Base-by-base conservation (phyloP, 2,329 filamentous ascomycete genomes). In the Beauveria pseudobassiana region DNA sequence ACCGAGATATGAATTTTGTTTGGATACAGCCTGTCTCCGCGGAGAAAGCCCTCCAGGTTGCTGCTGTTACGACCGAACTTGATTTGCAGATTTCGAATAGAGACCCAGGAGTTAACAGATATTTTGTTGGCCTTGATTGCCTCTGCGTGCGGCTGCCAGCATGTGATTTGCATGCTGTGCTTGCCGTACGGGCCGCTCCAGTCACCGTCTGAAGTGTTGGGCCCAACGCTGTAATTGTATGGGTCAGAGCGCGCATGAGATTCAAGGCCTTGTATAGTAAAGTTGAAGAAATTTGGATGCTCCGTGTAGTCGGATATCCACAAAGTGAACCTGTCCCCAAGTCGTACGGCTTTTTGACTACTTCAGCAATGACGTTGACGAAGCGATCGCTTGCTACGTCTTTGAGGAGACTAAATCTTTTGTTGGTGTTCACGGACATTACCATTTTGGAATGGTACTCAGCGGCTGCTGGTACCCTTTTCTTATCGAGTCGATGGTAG, bases 241-340 rank as follows among this genome's bases (percentile, higher is more conserved):
- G 76, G 72, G 3, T 64, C 71, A 6, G 67, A 59, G 4, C 66
- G 66, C 7, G 71, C 71, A 1, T 71, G 66, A 3, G 72, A 65
- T 22, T 64, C 68, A 26, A 70, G 69, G 63, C 68, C 73, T 12
- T 69, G 67, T 54, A 70, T 73, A 43, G 63, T 65, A 60, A 67
- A 85, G 42, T 85, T 73, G 65, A 81, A 87, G 62, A 97, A 86
- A 1, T 69, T 63, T 0, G 78, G 69, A 68, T 97, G 91, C 56
- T 83, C 76, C 0, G 91, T 96, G 72, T 93, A 96, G 73, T 97
- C 93, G 0, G 90, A 89, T 20, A 96, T 76, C 77, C 92, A 92
- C 0, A 96, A 65, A 5, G 85, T 83, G 14, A 83, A 74, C 62
- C 74, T 82, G 28, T 81, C 78, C 24, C 69, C 7, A 67, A 22